Conservation (phyloP, 73 alveolate genomes). For the Blepharisma japonicum region DNA sequence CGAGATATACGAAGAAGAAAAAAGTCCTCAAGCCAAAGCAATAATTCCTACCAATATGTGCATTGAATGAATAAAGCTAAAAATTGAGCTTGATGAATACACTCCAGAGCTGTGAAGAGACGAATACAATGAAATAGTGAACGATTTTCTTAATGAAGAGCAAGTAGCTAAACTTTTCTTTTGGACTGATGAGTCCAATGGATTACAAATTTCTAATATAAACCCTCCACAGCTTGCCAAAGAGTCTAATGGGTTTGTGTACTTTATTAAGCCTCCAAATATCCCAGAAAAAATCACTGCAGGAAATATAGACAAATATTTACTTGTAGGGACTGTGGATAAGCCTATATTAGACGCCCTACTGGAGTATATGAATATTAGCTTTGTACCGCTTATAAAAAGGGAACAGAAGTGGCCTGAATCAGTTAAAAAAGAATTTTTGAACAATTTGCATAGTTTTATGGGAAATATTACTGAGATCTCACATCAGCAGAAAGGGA, state of each 20-base stretch:
- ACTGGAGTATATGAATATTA: constrained; percentile 90
- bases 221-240: constrained; percentile 61
- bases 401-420: constrained; percentile 96
- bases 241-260: constrained; percentile 72
- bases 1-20: constrained; percentile 11
- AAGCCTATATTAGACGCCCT: constrained; percentile 88
- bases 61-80: constrained; percentile 19
- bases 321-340: constrained; percentile 81
- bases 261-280: constrained; percentile 82
- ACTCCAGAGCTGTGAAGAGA: constrained; percentile 51
- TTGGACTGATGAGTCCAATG: constrained; percentile 56
- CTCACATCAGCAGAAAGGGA: constrained; percentile 86
- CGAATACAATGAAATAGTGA: constrained; percentile 41
- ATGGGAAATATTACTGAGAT: constrained; percentile 94
- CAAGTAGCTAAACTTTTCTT: constrained; percentile 41
- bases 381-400: constrained; percentile 72
- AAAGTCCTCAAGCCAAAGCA: constrained; percentile 10
- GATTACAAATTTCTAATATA: constrained; percentile 39
- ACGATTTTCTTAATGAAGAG: constrained; percentile 47
- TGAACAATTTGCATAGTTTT: constrained; percentile 94
- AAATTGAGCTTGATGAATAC: constrained; percentile 29
- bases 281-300: constrained; percentile 71
- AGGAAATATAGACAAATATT: constrained; percentile 71
- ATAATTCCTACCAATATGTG: constrained; percentile 25
- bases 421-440: constrained; percentile 96